Conservation (phyloP, 1,139 yeast genomes). For the Yamadazyma diospyri region DNA sequence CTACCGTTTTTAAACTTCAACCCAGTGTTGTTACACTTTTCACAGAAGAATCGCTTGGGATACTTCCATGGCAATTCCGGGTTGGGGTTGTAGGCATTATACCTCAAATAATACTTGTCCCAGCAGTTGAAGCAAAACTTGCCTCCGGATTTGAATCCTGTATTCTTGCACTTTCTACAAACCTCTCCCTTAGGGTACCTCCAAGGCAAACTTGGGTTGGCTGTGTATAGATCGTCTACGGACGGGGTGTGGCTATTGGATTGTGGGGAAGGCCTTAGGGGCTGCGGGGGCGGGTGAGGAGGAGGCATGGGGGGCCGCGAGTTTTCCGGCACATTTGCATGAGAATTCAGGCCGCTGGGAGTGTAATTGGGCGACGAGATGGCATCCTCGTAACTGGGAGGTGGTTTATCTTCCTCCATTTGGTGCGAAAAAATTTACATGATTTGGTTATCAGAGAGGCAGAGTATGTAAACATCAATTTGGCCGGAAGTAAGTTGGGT, state of each 20-base stretch:
- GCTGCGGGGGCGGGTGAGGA: constrained; percentile 3
- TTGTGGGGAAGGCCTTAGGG: constrained; percentile 11
- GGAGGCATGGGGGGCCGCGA: constrained; percentile 1
- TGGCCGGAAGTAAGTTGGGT: neutral
- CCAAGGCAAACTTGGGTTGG: constrained; percentile 54
- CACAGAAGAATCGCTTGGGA: constrained; percentile 60
- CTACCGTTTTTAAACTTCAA: constrained; percentile 59
- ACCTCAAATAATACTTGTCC: constrained; percentile 26
- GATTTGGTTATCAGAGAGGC: constrained; percentile 80
- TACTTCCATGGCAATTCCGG: constrained; percentile 43
- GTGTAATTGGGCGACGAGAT: constrained; percentile 2
- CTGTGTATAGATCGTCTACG: constrained; percentile 22
- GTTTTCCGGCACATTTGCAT: neutral
- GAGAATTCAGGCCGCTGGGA: neutral
- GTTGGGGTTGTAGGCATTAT: constrained; percentile 39
- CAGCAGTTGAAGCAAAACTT: constrained; percentile 37
- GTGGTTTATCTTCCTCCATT: constrained; percentile 8
- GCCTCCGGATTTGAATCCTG: constrained; percentile 33
- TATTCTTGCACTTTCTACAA: constrained; percentile 40
- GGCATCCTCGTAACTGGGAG: constrained; percentile 18
- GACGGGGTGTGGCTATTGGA: constrained; percentile 4
- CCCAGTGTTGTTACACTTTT: constrained; percentile 76
- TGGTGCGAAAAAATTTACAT: constrained; percentile 19
- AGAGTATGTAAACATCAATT: constrained; percentile 56
- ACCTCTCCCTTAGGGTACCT: constrained; percentile 31